Evolutionary conservation across 352 stramenopile species (phyloP).

Genomic region (Pythium utonaiense): DNA sequence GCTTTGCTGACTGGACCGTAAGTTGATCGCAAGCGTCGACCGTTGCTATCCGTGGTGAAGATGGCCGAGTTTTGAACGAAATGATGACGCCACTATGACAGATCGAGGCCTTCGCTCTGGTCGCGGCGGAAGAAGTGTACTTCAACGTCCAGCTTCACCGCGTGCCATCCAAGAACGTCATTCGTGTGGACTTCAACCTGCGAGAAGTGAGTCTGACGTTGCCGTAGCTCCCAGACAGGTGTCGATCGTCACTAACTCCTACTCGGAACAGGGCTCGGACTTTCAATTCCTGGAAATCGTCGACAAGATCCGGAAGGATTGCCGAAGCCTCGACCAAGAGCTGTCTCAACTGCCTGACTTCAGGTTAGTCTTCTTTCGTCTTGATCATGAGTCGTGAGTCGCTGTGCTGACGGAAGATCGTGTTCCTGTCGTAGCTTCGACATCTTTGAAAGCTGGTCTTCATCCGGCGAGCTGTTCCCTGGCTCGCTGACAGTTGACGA

Average conservation of each 20-base stretch:
- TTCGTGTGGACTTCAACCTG: conserved; percentile 73
- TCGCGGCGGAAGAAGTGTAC: conserved; percentile 63
- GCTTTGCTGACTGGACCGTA: conserved; percentile 60
- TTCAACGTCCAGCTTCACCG: conserved; percentile 61
- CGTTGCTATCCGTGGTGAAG: conserved; percentile 7
- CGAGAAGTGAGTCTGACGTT: conserved; percentile 33
- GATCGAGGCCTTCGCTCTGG: conserved; percentile 62
- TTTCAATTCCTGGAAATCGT: conserved; percentile 64
- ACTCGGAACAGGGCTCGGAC: conserved; percentile 46
- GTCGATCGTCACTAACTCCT: background rate
- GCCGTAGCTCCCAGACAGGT: conserved; percentile 1
- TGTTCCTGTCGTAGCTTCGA: conserved; percentile 44
- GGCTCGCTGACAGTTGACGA: conserved; percentile 37
- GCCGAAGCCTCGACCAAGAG: conserved; percentile 55
- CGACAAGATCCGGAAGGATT: conserved; percentile 61
- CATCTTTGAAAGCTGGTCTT: conserved; percentile 59
- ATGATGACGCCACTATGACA: conserved; percentile 27
- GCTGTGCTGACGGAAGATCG: conserved; percentile 18
- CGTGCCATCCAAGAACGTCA: conserved; percentile 41
- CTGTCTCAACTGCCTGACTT: conserved; percentile 57
- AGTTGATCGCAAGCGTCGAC: conserved; percentile 18
- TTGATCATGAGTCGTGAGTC: background rate
- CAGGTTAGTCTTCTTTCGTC: conserved; percentile 33
- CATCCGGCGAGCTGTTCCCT: conserved; percentile 43
- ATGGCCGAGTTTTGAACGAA: conserved; percentile 22